Percentiles rank a stretch among this genome's conserved stretches.
These are phyloP conservation scores for Larix kaempferi DNA, from an alignment of 75 land plant species.

Conservation along the genomic window DNA sequence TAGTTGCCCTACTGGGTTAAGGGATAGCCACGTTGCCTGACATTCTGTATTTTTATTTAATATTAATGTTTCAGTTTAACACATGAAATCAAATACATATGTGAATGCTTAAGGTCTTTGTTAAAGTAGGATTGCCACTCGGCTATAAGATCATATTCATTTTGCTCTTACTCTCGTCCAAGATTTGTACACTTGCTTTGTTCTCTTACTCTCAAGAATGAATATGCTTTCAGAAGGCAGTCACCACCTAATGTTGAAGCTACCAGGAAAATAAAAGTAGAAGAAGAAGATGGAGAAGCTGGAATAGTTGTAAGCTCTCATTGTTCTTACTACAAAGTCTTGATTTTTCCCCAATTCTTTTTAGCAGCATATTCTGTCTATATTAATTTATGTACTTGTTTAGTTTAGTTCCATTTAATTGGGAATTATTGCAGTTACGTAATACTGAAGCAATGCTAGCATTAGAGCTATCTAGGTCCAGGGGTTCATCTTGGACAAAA, in stretches of 20 bases:
- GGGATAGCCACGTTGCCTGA: neutral
- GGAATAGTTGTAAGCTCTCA: slow-evolving; percentile 8
- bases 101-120: neutral
- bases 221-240: slow-evolving; percentile 4
- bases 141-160: neutral
- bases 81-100: neutral
- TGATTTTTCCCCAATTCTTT: too few relatives aligned
- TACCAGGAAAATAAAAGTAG: slow-evolving; percentile 5
- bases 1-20: neutral
- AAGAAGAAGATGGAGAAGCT: slow-evolving; percentile 12
- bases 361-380: too few relatives aligned
- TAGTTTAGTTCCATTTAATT: too few relatives aligned
- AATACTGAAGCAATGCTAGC: too few relatives aligned
- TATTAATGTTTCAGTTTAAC: too few relatives aligned
- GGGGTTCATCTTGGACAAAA: too few relatives aligned
- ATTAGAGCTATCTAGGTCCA: too few relatives aligned
- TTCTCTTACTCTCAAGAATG: neutral
- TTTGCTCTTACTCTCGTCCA: too few relatives aligned
- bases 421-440: too few relatives aligned
- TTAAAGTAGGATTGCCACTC: neutral
- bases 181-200: neutral
- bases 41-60: too few relatives aligned
- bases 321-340: too few relatives aligned
- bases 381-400: too few relatives aligned
- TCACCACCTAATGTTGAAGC: slow-evolving; percentile 1